Evolutionary conservation across 192 early-diverging fungal genomes (phyloP).

Genomic region (Chytriomyces sp.): DNA sequence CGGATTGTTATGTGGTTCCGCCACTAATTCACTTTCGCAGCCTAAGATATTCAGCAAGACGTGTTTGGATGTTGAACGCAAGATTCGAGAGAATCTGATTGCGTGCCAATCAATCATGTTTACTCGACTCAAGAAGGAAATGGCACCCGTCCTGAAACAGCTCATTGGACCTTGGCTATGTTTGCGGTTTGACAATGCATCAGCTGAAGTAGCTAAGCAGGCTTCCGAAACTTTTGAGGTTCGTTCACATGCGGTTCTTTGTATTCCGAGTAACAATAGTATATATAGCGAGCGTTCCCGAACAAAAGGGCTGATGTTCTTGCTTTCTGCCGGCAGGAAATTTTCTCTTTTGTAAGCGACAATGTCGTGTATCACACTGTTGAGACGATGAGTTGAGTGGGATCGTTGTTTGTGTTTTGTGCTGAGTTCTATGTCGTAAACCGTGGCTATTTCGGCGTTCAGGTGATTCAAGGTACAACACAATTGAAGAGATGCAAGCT

Average conservation of each 20-base stretch:
- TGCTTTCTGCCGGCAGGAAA: constrained; percentile 75
- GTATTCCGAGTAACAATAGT: not conserved
- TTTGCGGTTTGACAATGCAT: constrained; percentile 73
- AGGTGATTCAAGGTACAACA: constrained; percentile 74
- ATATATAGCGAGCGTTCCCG: constrained; percentile 74
- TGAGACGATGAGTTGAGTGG: constrained; percentile 72
- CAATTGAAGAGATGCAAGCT: constrained; percentile 73
- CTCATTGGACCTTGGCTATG: constrained; percentile 85
- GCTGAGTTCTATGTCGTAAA: too few relatives aligned
- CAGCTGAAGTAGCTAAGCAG: constrained; percentile 70
- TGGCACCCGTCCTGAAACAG: constrained; percentile 81
- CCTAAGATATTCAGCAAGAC: constrained; percentile 66
- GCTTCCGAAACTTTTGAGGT: constrained; percentile 72
- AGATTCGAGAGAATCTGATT: constrained; percentile 73
- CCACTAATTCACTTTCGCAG: constrained; percentile 40
- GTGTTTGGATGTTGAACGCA: constrained; percentile 78
- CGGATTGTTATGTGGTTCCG: not conserved
- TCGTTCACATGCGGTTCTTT: constrained; percentile 11
- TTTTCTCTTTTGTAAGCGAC: constrained; percentile 70
- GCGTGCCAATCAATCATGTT: constrained; percentile 70
- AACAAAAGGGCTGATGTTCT: constrained; percentile 76
- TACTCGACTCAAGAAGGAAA: constrained; percentile 64
- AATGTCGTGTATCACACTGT: constrained; percentile 74
- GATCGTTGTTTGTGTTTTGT: not conserved
- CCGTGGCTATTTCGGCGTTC: not conserved